Evolutionary conservation across 2,329 filamentous ascomycete genomes (phyloP), one percentile per base, ranked within the genome.

Genomic region (Fusarium sp.): DNA sequence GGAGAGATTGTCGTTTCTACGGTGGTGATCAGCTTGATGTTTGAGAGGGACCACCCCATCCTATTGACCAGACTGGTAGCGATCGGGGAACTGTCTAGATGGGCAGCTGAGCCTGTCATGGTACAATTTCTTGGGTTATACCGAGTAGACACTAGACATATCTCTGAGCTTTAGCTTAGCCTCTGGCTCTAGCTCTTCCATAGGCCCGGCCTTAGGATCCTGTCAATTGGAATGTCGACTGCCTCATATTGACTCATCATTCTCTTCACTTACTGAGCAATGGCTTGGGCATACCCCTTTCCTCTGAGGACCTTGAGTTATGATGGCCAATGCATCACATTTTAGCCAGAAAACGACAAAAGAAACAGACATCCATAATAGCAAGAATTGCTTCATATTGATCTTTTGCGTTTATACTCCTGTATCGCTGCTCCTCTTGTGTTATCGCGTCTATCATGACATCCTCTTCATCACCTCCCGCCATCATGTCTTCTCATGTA

Each of bases 371-470:
- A 54, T 32, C 27, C n/a, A 30, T 18, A 20, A 54, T 66, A 60
- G 54, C 41, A 66, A 43, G 72, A 71, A 63, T 73, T 63, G 63
- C 45, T 67, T 70, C 37, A 18, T 73, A 9, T 65, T 59, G 18
- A 41, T 70, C 41, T 66, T 61, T 34, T 52, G 59, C 45, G 52
- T 67, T 66, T 61, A 25, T 62, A 32, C 11, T 58, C 35, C 50
- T 71, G 20, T 50, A 43, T 52, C 54, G 60, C 63, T 34, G 50
- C 23, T 63, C 34, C 32, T 4, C 56, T 64, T 61, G 48, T 63
- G 18, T 34, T 61, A 43, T 60, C 59, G 20, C 58, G 27, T 75
- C 72, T 73, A 75, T 74, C 68, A 48, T 73, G 45, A 52, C 56
- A 64, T 34, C 23, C 27, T 20, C 41, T 45, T 60, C 25, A 13